A percentile compares a stretch with the other conserved stretches of the same genome.
Evolutionary conservation across 768 basidiomycete genomes (phyloP).

Genomic region (Antrodiella citrinella): DNA sequence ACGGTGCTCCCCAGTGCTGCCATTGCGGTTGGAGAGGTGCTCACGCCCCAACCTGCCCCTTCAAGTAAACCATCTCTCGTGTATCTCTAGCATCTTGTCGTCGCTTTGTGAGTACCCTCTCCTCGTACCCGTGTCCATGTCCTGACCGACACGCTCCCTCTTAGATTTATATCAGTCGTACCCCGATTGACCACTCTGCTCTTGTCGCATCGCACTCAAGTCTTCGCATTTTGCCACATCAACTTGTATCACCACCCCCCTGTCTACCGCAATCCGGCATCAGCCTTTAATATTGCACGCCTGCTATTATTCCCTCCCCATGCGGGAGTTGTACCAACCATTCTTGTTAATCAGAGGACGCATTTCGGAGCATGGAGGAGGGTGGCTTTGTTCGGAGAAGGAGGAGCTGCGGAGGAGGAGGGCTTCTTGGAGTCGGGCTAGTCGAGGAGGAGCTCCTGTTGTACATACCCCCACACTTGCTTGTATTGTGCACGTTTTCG

Average conservation of each 20-base stretch:
- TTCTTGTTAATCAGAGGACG: background rate
- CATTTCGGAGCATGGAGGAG: slow-evolving; percentile 6
- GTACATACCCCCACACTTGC: background rate
- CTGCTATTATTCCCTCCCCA: background rate
- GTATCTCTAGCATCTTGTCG: background rate
- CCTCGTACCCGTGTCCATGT: background rate
- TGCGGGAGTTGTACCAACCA: background rate
- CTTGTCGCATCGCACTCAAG: slow-evolving; percentile 12
- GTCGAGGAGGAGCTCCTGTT: background rate
- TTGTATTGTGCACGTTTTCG: background rate
- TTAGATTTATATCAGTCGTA: slow-evolving; percentile 1
- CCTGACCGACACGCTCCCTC: background rate
- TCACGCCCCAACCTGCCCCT: slow-evolving; percentile 54
- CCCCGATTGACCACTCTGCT: slow-evolving; percentile 2
- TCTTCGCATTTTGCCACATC: slow-evolving; percentile 19
- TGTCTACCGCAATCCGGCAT: background rate
- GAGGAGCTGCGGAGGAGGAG: slow-evolving; percentile 1
- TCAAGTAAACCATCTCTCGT: slow-evolving; percentile 34
- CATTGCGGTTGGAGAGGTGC: slow-evolving; percentile 67
- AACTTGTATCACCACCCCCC: slow-evolving; percentile 19
- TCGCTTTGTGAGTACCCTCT: slow-evolving; percentile 18
- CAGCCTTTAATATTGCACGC: background rate
- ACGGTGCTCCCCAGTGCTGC: slow-evolving; percentile 69
- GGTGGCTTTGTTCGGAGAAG: background rate
- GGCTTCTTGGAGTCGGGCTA: background rate